These are phyloP conservation scores for Cryptococcus sp. DNA, from an alignment of 1,284 basidiomycete species.

Conservation along the genomic window DNA sequence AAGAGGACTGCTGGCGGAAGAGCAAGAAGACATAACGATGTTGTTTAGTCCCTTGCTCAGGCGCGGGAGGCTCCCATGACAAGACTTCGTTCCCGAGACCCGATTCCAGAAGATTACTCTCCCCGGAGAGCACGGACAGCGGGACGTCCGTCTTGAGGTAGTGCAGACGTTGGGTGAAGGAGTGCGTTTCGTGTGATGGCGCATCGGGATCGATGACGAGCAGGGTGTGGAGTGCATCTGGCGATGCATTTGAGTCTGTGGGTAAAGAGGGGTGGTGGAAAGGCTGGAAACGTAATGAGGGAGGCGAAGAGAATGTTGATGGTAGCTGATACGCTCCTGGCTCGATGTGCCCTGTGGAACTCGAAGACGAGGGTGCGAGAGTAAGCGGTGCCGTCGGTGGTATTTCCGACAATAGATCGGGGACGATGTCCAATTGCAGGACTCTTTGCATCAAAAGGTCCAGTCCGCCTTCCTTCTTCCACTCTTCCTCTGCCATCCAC, in stretches of 20 bases:
- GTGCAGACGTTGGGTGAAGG: constrained; percentile 76
- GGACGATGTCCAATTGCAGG: constrained; percentile 84
- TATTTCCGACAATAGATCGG: constrained; percentile 76
- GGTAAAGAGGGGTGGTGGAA: constrained; percentile 32
- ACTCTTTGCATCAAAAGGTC: constrained; percentile 91
- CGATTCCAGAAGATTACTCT: constrained; percentile 47
- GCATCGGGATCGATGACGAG: constrained; percentile 87
- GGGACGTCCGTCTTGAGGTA: constrained; percentile 87
- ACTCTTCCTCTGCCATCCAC: constrained; percentile 76
- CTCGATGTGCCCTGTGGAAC: constrained; percentile 58
- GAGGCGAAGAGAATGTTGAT: constrained; percentile 54
- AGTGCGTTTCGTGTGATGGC: constrained; percentile 66
- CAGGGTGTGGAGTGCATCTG: constrained; percentile 81
- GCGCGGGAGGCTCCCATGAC: constrained; percentile 45
- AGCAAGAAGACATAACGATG: constrained; percentile 45
- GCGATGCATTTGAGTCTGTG: constrained; percentile 60
- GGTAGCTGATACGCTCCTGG: constrained; percentile 69
- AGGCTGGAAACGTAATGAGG: constrained; percentile 25
- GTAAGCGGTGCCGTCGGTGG: constrained; percentile 59
- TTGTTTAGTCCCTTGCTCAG: constrained; percentile 36
- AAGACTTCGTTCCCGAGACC: constrained; percentile 34
- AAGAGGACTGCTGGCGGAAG: constrained; percentile 29
- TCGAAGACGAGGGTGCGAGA: constrained; percentile 50
- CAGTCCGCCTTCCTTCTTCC: constrained; percentile 79
- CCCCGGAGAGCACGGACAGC: constrained; percentile 63